Base-by-base conservation (phyloP, 768 basidiomycete genomes). In the Kwoniella mangroviensis region DNA sequence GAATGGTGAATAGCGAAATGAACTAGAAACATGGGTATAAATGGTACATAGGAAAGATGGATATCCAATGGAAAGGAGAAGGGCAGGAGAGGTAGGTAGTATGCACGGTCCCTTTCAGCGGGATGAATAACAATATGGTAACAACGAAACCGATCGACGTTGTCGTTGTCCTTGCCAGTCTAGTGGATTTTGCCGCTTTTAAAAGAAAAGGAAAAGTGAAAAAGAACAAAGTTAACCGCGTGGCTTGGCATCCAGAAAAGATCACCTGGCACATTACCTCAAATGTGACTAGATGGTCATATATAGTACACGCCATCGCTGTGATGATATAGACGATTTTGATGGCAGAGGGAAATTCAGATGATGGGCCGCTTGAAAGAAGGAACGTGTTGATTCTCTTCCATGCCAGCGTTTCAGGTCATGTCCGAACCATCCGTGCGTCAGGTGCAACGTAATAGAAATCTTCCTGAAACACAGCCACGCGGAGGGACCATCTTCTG, bases 81-180 rank as follows among this genome's bases (percentile, higher is more conserved):
- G 19, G 19, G 45, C 15, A 49, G 10, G 19, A 49, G 42, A n/a
- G n/a, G 58, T 60, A 60, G 41, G 28, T 41, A 42, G 21, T 21
- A 45, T 34, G 58, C 58, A 60, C 58, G 41, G 58, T 60, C 41
- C 58, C 21, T 17, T 60, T 60, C 40, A 60, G 58, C 58, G 58
- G 58, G 58, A 26, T 10, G 24, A 54, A 54, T 54, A 54, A 54
- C 21, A 54, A 54, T 11, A 54, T 22, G 24, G 11, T 11, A 0
- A 22, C 24, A 19, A 21, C 11, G 15, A 22, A 54, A 54, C 24
- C 53, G 53, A 54, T 54, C 53, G 12, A 22, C 49, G 49, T 51
- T 51, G 49, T 51, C 49, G 49, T 51, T 17, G 49, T 51, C 49
- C 49, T 51, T 15, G 0, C 2, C 3, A 24, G 53, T 54, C n/a